phyloP scores from a whole-genome alignment of 176 grass and related monocot genomes.

The Zea mays region Zm-B73-REFERENCE-NAM-5.0 NC_050104.1:134120001-134120500 shows the following conservation, averaged over 20 bases:
- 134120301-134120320: constrained; percentile 42
- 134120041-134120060: no score
- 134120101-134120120: constrained; percentile 85
- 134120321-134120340: constrained; percentile 26
- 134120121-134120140: constrained; percentile 91
- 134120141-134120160: constrained; percentile 96
- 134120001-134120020: no score
- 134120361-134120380: constrained; percentile 38
- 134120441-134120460: constrained; percentile 40
- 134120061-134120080: not conserved
- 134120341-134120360: constrained; percentile 39
- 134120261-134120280: constrained; percentile 39
- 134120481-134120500: constrained; percentile 65
- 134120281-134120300: constrained; percentile 34
- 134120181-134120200: constrained; percentile 96
- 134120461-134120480: constrained; percentile 59
- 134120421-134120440: constrained; percentile 43
- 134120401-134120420: constrained; percentile 24
- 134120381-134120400: constrained; percentile 27
- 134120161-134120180: constrained; percentile 69
- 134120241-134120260: constrained; percentile 59
- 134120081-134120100: constrained; percentile 30
- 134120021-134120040: no score
- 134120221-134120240: constrained; percentile 86
- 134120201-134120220: constrained; percentile 88